A percentile compares a stretch with the other conserved stretches of the same genome.
Evolutionary conservation across 208 protist genomes (phyloP).

Genomic region (Crithidia brevicula): DNA sequence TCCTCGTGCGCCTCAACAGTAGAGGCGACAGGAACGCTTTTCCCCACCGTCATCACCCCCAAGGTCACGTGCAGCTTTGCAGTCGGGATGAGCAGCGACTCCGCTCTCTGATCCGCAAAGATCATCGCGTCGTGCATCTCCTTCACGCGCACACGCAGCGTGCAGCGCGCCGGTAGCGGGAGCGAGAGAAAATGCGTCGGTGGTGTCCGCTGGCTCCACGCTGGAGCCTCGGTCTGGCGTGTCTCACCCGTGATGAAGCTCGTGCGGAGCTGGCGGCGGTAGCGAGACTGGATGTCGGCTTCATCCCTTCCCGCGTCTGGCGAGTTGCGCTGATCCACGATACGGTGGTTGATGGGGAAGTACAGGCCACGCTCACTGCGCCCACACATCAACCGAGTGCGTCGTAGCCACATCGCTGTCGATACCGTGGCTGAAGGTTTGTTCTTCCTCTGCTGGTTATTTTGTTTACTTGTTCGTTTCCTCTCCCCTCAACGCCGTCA

Average conservation of each 20-base stretch:
- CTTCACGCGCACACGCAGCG: slow-evolving; percentile 58
- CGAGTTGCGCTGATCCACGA: slow-evolving; percentile 72
- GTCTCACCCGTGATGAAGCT: slow-evolving; percentile 80
- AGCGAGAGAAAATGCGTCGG: slow-evolving; percentile 89
- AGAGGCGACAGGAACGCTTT: background rate
- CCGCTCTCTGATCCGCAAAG: slow-evolving; percentile 61
- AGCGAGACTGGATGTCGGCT: slow-evolving; percentile 77
- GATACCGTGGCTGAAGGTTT: too few relatives aligned
- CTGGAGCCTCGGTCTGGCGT: slow-evolving; percentile 66
- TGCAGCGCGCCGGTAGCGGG: slow-evolving; percentile 65
- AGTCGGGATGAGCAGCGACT: slow-evolving; percentile 68
- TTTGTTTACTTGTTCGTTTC: background rate
- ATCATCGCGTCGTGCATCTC: slow-evolving; percentile 77
- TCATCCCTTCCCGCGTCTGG: slow-evolving; percentile 41
- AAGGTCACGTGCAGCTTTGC: slow-evolving; percentile 83
- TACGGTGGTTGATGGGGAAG: slow-evolving; percentile 91
- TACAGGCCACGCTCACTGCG: slow-evolving; percentile 75
- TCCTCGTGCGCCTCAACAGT: background rate
- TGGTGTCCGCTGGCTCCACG: slow-evolving; percentile 57
- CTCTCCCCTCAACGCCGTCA: too few relatives aligned
- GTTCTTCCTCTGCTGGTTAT: slow-evolving; percentile 1
- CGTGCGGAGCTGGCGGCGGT: slow-evolving; percentile 78
- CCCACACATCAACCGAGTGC: slow-evolving; percentile 31
- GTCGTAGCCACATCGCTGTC: slow-evolving; percentile 47
- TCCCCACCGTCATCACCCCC: slow-evolving; percentile 69